Evolutionary conservation across 108 stramenopile species (phyloP).

Genomic region (Cylindrotheca fusiformis): DNA sequence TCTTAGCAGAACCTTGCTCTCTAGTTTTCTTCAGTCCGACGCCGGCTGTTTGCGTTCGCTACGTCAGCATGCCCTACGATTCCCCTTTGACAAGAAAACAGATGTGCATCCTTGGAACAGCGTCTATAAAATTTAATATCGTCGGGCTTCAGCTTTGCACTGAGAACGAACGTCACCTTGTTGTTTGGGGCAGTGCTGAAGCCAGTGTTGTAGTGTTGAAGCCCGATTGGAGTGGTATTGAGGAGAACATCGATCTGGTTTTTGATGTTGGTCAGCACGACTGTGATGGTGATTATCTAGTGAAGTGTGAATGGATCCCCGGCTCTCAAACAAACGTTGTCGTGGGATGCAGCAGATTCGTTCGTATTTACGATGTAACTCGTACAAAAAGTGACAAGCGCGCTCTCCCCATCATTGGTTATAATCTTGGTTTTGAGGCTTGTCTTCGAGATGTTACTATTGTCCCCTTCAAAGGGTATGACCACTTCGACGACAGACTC

Average conservation of each 20-base stretch:
- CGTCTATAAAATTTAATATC: constrained; percentile 48
- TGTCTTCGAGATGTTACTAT: constrained; percentile 24
- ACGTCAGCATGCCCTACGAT: constrained; percentile 27
- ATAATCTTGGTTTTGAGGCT: constrained; percentile 30
- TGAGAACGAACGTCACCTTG: constrained; percentile 58
- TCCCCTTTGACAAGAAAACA: constrained; percentile 36
- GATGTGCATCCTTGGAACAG: constrained; percentile 53
- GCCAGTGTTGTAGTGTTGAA: constrained; percentile 54
- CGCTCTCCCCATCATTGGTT: constrained; percentile 15
- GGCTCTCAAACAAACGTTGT: constrained; percentile 53
- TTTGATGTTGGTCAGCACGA: constrained; percentile 54
- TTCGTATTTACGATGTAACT: constrained; percentile 61
- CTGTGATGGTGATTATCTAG: constrained; percentile 40
- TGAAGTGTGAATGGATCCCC: constrained; percentile 67
- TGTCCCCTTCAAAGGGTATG: constrained; percentile 6
- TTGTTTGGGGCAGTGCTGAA: constrained; percentile 66
- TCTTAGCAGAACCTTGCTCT: constrained; percentile 54
- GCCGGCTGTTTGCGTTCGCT: constrained; percentile 45
- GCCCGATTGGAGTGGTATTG: constrained; percentile 42
- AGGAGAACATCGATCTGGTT: constrained; percentile 43
- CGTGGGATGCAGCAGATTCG: constrained; percentile 51
- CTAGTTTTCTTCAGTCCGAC: constrained; percentile 58
- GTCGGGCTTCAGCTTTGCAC: constrained; percentile 52
- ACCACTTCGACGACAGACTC: neutral
- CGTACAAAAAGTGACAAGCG: constrained; percentile 23